A percentile compares a stretch with the other conserved stretches of the same genome.
Evolutionary conservation across 164 flowering plant species (phyloP).

Genomic region (Santalum album): DNA sequence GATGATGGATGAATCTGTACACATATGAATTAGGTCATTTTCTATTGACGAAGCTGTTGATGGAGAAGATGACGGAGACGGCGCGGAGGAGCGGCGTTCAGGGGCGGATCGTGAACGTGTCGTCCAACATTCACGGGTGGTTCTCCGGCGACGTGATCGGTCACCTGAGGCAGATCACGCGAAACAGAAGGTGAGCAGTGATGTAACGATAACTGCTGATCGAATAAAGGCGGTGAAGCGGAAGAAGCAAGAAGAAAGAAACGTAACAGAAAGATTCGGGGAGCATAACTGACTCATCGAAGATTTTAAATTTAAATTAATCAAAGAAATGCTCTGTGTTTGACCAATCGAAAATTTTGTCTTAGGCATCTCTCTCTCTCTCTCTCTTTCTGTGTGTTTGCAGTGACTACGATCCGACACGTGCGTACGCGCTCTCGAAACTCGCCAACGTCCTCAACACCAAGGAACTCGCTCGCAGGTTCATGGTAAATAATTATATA

Average conservation of each 20-base stretch:
- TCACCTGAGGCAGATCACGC: constrained; percentile 48
- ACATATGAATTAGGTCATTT: constrained; percentile 59
- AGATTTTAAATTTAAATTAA: no score
- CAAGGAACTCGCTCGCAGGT: constrained; percentile 60
- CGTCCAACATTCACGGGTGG: constrained; percentile 80
- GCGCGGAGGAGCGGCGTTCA: constrained; percentile 54
- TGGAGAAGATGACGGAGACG: constrained; percentile 71
- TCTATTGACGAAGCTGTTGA: constrained; percentile 64
- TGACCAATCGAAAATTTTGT: background rate
- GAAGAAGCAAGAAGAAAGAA: no score
- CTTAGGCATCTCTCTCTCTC: constrained; percentile 7
- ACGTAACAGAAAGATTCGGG: no score
- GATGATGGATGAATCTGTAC: no score
- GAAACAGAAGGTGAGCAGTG: constrained; percentile 50
- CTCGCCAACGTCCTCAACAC: constrained; percentile 85
- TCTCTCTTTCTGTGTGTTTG: background rate
- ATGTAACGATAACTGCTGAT: no score
- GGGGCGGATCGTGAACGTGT: constrained; percentile 91
- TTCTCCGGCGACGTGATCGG: constrained; percentile 65
- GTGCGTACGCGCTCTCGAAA: constrained; percentile 93
- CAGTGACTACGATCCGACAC: constrained; percentile 75
- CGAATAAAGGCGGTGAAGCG: background rate
- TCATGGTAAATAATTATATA: constrained; percentile 33
- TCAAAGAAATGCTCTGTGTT: no score
- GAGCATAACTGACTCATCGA: no score